Conservation (phyloP, 2,329 filamentous ascomycete species). For the Calonectria henricotiae region DNA sequence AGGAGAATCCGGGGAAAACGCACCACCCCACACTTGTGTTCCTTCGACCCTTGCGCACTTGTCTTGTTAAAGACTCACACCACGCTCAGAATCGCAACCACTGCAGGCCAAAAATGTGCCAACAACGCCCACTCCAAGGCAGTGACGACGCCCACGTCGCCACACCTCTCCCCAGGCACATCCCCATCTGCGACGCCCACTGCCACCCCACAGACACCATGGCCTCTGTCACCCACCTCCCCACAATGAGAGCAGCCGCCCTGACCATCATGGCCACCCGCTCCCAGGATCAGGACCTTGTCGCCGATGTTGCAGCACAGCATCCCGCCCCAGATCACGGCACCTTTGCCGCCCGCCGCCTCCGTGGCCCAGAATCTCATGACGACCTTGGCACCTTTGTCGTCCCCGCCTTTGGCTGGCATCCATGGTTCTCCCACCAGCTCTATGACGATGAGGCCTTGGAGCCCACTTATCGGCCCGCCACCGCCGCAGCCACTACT, state of each 20-base stretch:
- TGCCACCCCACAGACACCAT: slow-evolving; percentile 89
- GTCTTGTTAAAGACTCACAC: background rate
- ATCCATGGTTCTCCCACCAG: slow-evolving; percentile 89
- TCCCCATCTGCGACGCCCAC: slow-evolving; percentile 84
- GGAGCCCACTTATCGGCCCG: slow-evolving; percentile 58
- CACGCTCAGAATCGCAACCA: slow-evolving; percentile 10
- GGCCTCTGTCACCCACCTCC: slow-evolving; percentile 71
- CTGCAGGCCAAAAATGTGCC: slow-evolving; percentile 21
- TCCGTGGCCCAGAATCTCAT: background rate
- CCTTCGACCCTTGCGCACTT: slow-evolving; percentile 2
- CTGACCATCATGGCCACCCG: slow-evolving; percentile 86
- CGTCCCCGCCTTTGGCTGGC: slow-evolving; percentile 87
- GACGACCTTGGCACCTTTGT: slow-evolving; percentile 44
- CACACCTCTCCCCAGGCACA: slow-evolving; percentile 76
- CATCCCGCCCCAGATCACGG: slow-evolving; percentile 63
- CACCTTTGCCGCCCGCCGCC: slow-evolving; percentile 1
- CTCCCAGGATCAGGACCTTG: slow-evolving; percentile 82
- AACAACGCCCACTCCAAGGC: slow-evolving; percentile 12
- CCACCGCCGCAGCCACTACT: slow-evolving; percentile 38
- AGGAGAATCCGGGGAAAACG: slow-evolving; percentile 26
- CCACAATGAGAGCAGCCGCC: slow-evolving; percentile 76
- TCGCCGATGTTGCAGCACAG: slow-evolving; percentile 73
- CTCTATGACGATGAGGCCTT: slow-evolving; percentile 75
- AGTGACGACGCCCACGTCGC: background rate
- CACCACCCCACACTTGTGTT: background rate